phyloP scores from a whole-genome alignment of 306 rosid genomes.

The Vicia villosa region DNA sequence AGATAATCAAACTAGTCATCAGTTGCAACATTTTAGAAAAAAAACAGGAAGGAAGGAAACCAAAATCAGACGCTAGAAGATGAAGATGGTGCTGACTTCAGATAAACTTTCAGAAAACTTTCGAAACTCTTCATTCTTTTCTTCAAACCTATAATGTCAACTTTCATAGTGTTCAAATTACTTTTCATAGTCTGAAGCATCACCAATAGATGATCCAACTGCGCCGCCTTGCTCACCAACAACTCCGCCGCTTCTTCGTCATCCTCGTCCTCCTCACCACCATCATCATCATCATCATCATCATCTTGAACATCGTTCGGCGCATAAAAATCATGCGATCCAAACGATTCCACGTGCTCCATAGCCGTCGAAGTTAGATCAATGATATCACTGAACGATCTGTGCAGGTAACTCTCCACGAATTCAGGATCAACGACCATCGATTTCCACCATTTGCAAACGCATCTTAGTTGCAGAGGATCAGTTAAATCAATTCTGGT shows the following conservation, averaged over 20 bases:
- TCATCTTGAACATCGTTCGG: background rate
- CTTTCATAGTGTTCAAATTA: constrained; percentile 31
- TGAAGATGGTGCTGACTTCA: constrained; percentile 13
- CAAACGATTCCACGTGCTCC: constrained; percentile 29
- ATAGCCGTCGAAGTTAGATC: constrained; percentile 34
- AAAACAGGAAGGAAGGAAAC: no score
- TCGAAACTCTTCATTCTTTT: constrained; percentile 35
- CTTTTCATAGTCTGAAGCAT: background rate
- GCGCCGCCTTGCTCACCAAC: constrained; percentile 19
- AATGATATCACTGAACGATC: constrained; percentile 31
- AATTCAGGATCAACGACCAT: constrained; percentile 39
- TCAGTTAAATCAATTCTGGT: constrained; percentile 28
- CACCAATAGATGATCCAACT: constrained; percentile 29
- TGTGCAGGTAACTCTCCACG: constrained; percentile 33
- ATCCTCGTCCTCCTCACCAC: background rate
- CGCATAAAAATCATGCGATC: background rate
- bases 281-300: background rate
- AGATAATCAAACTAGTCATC: constrained; percentile 14
- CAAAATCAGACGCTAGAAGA: background rate
- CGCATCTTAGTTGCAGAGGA: constrained; percentile 38
- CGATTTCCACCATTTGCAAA: constrained; percentile 43
- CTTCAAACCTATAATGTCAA: constrained; percentile 25
- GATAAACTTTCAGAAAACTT: constrained; percentile 38
- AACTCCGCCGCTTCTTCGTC: background rate
- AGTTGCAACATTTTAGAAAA: background rate